These are phyloP conservation scores for Eutrema salsugineum DNA, from an alignment of 441 rosid genomes.

Conservation along the genomic window DNA sequence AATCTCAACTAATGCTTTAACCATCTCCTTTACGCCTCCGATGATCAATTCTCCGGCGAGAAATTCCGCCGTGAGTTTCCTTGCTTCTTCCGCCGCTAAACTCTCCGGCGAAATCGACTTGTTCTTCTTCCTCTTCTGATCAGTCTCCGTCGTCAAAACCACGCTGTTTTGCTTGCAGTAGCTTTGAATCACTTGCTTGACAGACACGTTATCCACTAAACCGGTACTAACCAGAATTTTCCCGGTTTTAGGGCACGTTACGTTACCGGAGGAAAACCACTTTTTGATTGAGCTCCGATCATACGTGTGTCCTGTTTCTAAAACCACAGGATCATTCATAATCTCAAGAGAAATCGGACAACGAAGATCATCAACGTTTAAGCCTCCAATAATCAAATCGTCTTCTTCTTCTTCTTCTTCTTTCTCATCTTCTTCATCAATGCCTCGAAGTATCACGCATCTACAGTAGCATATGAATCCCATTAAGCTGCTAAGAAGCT, in stretches of 20 bases:
- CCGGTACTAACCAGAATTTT: slow-evolving; percentile 41
- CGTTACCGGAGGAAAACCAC: slow-evolving; percentile 71
- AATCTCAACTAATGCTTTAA: slow-evolving; percentile 58
- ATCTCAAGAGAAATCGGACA: slow-evolving; percentile 80
- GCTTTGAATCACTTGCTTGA: slow-evolving; percentile 53
- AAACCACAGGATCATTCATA: slow-evolving; percentile 74
- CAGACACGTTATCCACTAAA: slow-evolving; percentile 48
- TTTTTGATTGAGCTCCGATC: slow-evolving; percentile 66
- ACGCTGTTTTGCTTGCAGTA: slow-evolving; percentile 46
- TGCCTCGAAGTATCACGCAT: slow-evolving; percentile 49
- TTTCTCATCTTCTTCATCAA: slow-evolving; percentile 26
- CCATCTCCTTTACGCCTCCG: slow-evolving; percentile 39
- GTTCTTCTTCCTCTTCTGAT: slow-evolving; percentile 23
- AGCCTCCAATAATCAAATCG: slow-evolving; percentile 2
- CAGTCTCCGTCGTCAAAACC: not conserved
- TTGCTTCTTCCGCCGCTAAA: slow-evolving; percentile 57
- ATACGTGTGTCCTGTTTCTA: slow-evolving; percentile 74
- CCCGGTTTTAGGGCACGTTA: slow-evolving; percentile 73
- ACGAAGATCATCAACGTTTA: slow-evolving; percentile 61
- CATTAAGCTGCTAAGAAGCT: slow-evolving; percentile 46
- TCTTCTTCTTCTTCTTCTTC: not conserved
- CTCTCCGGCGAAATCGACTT: slow-evolving; percentile 43
- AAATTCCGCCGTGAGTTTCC: slow-evolving; percentile 42
- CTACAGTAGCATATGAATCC: slow-evolving; percentile 62
- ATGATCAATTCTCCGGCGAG: slow-evolving; percentile 40